A percentile compares a stretch with the other conserved stretches of the same genome.
phyloP scores from a whole-genome alignment of 192 early-diverging fungal genomes.

The Entomortierella parvispora region DNA sequence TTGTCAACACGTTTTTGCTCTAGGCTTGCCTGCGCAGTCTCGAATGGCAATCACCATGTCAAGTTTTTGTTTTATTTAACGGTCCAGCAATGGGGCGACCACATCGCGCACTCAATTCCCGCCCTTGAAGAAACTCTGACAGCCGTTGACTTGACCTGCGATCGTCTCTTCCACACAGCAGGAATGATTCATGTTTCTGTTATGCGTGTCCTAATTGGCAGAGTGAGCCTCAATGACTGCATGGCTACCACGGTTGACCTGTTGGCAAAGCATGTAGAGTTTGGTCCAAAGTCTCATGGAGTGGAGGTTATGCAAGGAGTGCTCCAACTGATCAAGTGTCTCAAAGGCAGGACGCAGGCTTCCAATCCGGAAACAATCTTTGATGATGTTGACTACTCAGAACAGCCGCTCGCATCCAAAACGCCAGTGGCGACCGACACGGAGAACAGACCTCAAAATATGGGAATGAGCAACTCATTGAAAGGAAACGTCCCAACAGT shows the following conservation, averaged over 20 bases:
- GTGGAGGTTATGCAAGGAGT: conserved; percentile 49
- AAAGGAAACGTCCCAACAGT: conserved; percentile 16
- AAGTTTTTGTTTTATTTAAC: conserved; percentile 39
- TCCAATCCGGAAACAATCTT: conserved; percentile 43
- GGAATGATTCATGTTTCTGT: conserved; percentile 46
- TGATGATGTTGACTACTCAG: conserved; percentile 37
- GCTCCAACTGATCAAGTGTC: conserved; percentile 42
- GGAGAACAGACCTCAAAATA: background rate
- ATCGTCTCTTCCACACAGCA: conserved; percentile 45
- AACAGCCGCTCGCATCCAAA: conserved; percentile 2
- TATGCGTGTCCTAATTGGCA: conserved; percentile 29
- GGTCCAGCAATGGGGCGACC: conserved; percentile 50
- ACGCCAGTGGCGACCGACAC: background rate
- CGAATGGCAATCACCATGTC: conserved; percentile 42
- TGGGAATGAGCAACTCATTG: background rate
- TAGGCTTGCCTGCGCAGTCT: conserved; percentile 31
- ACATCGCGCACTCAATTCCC: conserved; percentile 28
- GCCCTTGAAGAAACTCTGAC: conserved; percentile 40
- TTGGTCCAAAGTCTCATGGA: conserved; percentile 48
- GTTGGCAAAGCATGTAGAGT: conserved; percentile 37
- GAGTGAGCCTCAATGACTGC: conserved; percentile 34
- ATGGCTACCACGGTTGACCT: conserved; percentile 36
- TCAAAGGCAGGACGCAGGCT: conserved; percentile 29
- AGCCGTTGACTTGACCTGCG: conserved; percentile 45
- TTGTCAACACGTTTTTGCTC: too few relatives aligned